Base-by-base conservation (phyloP, 805 yeast genomes). In the Candida glaebosa region DNA sequence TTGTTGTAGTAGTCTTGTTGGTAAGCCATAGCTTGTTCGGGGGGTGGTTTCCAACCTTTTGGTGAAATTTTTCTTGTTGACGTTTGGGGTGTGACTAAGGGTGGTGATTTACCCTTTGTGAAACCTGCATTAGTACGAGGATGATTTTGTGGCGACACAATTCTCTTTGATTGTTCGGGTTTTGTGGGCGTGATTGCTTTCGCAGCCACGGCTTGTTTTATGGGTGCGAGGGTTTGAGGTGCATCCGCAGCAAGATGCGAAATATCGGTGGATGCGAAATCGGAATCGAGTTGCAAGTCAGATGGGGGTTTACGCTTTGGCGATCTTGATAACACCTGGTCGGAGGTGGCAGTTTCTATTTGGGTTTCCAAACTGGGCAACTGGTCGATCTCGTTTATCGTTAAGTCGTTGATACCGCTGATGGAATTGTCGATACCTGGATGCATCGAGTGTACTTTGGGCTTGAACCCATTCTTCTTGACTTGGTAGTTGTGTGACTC, bases 401-500 rank as follows among this genome's bases (percentile, higher is more conserved):
- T 22, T 10, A 22, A 22, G 26, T 22, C 26, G 10, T 22, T 22
- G 10, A 22, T 7, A 6, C 10, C 9, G 10, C 10, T 22, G 10
- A 22, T 22, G 10, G 6, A 6, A n/a, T n/a, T n/a, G n/a, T n/a
- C n/a, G n/a, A n/a, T n/a, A n/a, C n/a, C n/a, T n/a, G n/a, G n/a
- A n/a, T n/a, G n/a, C n/a, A n/a, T n/a, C n/a, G n/a, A n/a, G n/a
- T n/a, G n/a, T n/a, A n/a, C n/a, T 22, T 22, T 22, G 10, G 26
- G 6, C 10, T 22, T 22, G 9, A 22, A 22, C 9, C 10, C 10
- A 6, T 10, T 6, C 10, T 22, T 22, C n/a, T n/a, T n/a, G n/a
- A n/a, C n/a, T n/a, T n/a, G n/a, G 10, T 22, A 24, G 20, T 34
- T 34, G 7, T 34, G 37, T n/a, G 37, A 34, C 20, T 34, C 37